Evolutionary conservation across 768 basidiomycete species (phyloP).

Genomic region (Mrakia gelida): DNA sequence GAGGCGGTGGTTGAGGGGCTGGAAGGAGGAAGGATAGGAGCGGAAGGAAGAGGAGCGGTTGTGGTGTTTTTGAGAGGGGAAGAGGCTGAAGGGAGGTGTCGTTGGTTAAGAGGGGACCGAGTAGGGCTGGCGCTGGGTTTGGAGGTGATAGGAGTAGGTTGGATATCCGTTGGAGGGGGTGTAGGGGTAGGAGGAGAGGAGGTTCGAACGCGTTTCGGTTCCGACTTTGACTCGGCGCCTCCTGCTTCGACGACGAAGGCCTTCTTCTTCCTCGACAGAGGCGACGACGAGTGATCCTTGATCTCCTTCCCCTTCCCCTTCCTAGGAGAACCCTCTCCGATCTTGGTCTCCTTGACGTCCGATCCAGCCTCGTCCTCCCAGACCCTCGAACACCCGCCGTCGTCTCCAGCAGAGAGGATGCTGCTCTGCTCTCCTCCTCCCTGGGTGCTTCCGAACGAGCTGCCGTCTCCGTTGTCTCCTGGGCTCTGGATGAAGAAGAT

Average conservation of each 20-base stretch:
- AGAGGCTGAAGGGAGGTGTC: slow-evolving; percentile 18
- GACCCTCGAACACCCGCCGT: background rate
- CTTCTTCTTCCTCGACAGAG: background rate
- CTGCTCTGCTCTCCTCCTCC: background rate
- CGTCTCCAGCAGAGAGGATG: background rate
- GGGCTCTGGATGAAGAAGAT: slow-evolving; percentile 26
- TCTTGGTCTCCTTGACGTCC: background rate
- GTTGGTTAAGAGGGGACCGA: slow-evolving; percentile 6
- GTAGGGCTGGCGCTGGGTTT: background rate
- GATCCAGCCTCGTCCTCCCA: background rate
- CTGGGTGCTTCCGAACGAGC: slow-evolving; percentile 16
- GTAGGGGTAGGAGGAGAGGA: background rate
- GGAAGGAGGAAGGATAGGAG: background rate
- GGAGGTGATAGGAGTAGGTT: background rate
- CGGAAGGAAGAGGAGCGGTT: background rate
- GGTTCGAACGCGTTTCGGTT: background rate
- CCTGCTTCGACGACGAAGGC: too few species aligned
- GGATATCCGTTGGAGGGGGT: background rate
- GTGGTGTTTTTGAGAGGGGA: slow-evolving; percentile 28
- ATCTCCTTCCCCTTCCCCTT: slow-evolving; percentile 8
- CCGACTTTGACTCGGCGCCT: background rate
- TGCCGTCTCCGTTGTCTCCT: slow-evolving; percentile 8
- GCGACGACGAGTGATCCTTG: slow-evolving; percentile 10
- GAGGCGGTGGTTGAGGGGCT: background rate
- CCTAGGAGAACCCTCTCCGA: background rate